A percentile compares a stretch with the other conserved stretches of the same genome.
Evolutionary conservation across 2,329 filamentous ascomycete genomes (phyloP).

Genomic region (Apiospora aurea): DNA sequence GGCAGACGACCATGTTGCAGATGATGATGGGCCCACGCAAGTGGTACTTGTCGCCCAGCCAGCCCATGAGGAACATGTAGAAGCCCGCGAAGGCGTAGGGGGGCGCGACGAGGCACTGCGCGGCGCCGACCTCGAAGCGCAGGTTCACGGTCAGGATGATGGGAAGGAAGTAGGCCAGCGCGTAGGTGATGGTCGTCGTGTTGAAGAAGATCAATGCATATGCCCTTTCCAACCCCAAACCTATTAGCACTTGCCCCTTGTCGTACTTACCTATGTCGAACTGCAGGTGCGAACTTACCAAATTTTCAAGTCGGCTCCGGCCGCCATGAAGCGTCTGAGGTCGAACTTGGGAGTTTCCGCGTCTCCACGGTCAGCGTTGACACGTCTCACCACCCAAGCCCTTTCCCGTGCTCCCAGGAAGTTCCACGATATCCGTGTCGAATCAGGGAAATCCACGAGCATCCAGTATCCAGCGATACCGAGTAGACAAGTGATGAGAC

Average conservation of each 20-base stretch:
- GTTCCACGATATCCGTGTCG: slow-evolving; percentile 44
- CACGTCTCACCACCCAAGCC: slow-evolving; percentile 46
- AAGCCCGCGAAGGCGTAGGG: slow-evolving; percentile 72
- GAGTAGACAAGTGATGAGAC: slow-evolving; percentile 60
- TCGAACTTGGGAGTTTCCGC: slow-evolving; percentile 55
- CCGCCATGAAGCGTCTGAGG: slow-evolving; percentile 44
- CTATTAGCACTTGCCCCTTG: slow-evolving; percentile 49
- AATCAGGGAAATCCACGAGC: slow-evolving; percentile 59
- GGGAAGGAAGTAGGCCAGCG: slow-evolving; percentile 80
- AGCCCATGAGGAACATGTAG: slow-evolving; percentile 66
- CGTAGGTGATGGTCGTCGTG: slow-evolving; percentile 76
- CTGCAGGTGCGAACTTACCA: slow-evolving; percentile 16
- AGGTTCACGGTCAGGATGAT: slow-evolving; percentile 72
- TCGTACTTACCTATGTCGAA: background rate
- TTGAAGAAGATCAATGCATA: slow-evolving; percentile 69
- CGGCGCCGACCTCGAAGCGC: slow-evolving; percentile 67
- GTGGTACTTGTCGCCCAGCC: slow-evolving; percentile 70
- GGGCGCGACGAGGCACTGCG: slow-evolving; percentile 76
- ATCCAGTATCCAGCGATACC: slow-evolving; percentile 47
- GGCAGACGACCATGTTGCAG: slow-evolving; percentile 69
- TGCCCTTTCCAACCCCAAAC: slow-evolving; percentile 50
- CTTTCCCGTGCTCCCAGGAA: slow-evolving; percentile 51
- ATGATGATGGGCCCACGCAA: slow-evolving; percentile 71
- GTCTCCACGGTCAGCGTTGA: slow-evolving; percentile 55
- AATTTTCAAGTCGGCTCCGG: slow-evolving; percentile 36